Evolutionary conservation across 202 grass and related monocot genomes (phyloP).

Genomic region (Thinopyrum obtusiflorum): DNA sequence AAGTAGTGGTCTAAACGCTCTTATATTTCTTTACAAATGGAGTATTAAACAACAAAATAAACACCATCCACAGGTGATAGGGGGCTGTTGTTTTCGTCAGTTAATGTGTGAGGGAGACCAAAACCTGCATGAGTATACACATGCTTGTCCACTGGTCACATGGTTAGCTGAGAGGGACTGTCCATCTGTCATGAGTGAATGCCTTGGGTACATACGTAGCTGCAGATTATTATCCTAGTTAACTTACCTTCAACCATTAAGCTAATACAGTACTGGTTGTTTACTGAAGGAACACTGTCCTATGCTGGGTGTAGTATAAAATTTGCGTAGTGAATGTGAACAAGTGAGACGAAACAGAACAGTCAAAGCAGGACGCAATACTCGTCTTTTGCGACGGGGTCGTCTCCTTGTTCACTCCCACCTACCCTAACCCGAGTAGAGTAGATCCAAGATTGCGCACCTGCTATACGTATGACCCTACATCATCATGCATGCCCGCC

Average conservation of each 20-base stretch:
- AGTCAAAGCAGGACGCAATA: neutral
- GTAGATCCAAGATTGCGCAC: neutral
- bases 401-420: neutral
- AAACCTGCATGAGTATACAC: neutral
- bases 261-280: neutral
- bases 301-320: neutral
- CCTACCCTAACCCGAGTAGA: neutral
- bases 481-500: slow-evolving; percentile 1
- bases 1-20: too few relatives aligned
- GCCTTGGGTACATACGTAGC: neutral
- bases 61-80: neutral
- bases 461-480: neutral
- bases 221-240: neutral
- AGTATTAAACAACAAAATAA: neutral
- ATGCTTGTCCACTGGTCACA: neutral
- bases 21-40: too few relatives aligned
- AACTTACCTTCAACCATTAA: neutral
- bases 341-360: neutral
- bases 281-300: neutral
- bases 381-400: neutral
- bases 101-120: slow-evolving; percentile 8
- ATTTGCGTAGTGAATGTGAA: neutral
- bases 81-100: neutral
- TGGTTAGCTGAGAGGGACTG: neutral
- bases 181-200: neutral